Evolutionary conservation across 2,329 filamentous ascomycete species (phyloP), one percentile per base, ranked within the genome.

Genomic region (Penicillium freii): DNA sequence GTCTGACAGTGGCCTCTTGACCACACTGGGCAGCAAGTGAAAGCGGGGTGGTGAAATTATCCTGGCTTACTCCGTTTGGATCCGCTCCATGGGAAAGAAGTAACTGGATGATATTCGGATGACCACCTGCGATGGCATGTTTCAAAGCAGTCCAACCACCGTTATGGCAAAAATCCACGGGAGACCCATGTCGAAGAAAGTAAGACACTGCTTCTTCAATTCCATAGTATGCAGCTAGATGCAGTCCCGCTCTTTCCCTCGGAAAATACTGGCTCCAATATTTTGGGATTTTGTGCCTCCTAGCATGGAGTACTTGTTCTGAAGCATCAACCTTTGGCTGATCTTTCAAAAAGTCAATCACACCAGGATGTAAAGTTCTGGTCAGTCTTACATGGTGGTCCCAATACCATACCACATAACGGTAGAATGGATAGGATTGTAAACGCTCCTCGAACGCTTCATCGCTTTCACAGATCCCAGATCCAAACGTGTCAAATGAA

Each of bases 71-170:
- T 33, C 8, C 7, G 1, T 51, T 43, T 33, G 36, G 13, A 23
- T 51, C 19, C 1, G 49, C 49, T 9, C 49, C 49, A 3, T 19
- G 0, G 5, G 38, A n/a, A 27, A 51, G 27, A 8, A 51, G 49
- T 1, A 43, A 25, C 7, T 15, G 9, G 6, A 0, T 0, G 13
- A 43, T 0, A 25, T 33, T 9, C 3, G 4, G 0, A 19, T 43
- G 38, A 5, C 7, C 38, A 0, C 21, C 1, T 33, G 19, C 8
- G 8, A 43, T 7, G 1, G 38, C 49, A 1, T 8, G 25, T 25
- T 3, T 13, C 19, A 51, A 25, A 1, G 49, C 15, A 11, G 49
- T 45, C 17, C 21, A 21, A 1, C 29, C 40, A 23, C 4, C 29
- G 0, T 27, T 33, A 9, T 19, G 5, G 11, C 17, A 6, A 0